Percentiles rank a stretch among this genome's conserved stretches.
Conservation (phyloP, 331 rosid species). For the Malus hybrid region DNA sequence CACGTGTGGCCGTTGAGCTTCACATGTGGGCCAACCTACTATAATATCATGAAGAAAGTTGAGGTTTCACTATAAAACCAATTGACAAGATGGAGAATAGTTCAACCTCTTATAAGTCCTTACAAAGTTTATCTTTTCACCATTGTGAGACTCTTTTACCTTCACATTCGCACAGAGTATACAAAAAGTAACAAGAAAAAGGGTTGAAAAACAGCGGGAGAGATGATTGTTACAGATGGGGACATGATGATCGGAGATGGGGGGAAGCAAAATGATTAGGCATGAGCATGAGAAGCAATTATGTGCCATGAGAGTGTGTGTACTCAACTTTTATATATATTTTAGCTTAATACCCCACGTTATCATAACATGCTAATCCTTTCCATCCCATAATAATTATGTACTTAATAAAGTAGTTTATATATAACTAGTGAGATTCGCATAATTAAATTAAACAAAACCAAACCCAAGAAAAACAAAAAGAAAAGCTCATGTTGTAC, state of each 20-base stretch:
- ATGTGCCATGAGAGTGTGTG: conserved; percentile 50
- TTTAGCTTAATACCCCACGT: conserved; percentile 2
- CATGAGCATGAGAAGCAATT: conserved; percentile 53
- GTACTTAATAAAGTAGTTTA: not conserved
- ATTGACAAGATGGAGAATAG: no score
- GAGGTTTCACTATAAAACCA: no score
- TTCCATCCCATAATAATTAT: not conserved
- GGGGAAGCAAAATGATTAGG: conserved; percentile 69
- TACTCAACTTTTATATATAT: not conserved
- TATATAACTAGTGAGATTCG: no score
- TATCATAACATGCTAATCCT: conserved; percentile 7
- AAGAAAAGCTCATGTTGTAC: not conserved
- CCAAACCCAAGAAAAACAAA: not conserved
- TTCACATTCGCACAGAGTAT: no score
- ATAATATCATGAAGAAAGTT: no score
- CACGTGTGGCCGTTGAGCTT: no score
- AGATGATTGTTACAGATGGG: conserved; percentile 35
- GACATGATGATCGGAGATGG: conserved; percentile 18
- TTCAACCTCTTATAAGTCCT: no score
- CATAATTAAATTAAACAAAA: not conserved
- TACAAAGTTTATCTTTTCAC: no score
- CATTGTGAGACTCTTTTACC: no score
- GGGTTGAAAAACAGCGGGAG: conserved; percentile 14
- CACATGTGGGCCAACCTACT: no score
- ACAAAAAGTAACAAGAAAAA: not conserved